Base-by-base conservation (phyloP, 768 basidiomycete species). In the Lentinula guzmanii region DNA sequence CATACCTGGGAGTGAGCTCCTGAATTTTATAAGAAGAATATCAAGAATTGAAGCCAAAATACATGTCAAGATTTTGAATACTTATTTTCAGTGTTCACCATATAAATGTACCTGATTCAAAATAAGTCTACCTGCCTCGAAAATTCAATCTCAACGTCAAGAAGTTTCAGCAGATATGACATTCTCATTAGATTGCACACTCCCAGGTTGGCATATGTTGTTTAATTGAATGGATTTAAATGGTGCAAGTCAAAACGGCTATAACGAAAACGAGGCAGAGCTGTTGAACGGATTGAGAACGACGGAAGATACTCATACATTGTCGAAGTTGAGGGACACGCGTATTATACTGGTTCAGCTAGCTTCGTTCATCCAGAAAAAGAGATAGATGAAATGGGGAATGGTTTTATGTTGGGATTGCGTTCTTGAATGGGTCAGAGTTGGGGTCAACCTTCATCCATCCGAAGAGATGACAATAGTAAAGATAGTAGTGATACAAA, bases 301-400 rank as follows among this genome's bases (percentile, higher is more conserved):
- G 65, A 64, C 5, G 37, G 37, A 39, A 45, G 9, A 65, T 39
- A 65, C 11, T 65, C 63, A 2, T 56, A 68, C 46, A 64, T 72
- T 48, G 72, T 74, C 28, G 60, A 66, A 41, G 72, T 76, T 34
- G 68, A 69, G 55, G 74, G 75, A 18, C 62, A 61, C 50, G 73
- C 70, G 37, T 69, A 69, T 60, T 76, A 75, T 61, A 73, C 71
- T 1, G 74, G 73, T 5, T 67, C 68, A n/a, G 35, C 53, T 8
- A 61, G 21, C 37, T 60, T 60, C 31, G 11, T 24, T 11, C 16
- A 5, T 33, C 51, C 59, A 8, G n/a, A 59, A 3, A n/a, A 50
- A 31, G 9, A 2, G 13, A 33, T 35, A 4, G 58, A 59, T 59
- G 15, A 11, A n/a, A 59, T 59, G 13, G 58, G 58, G 8, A 21